Conservation (phyloP, 805 yeast genomes). For the Komagataella pseudopastoris region DNA sequence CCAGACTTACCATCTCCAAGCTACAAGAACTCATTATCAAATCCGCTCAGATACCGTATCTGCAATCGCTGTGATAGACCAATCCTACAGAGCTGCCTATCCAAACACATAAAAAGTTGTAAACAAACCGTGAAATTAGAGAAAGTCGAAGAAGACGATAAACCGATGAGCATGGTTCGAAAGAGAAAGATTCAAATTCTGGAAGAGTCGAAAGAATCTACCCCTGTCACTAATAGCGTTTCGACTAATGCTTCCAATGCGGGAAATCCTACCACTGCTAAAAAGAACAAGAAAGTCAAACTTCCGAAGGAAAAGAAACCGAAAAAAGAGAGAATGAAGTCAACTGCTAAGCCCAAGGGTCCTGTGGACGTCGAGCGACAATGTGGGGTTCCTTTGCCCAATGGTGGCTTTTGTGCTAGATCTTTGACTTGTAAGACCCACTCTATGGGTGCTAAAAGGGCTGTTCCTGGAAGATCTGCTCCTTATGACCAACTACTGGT, state of each 20-base stretch:
- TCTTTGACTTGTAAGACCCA: conserved; percentile 95
- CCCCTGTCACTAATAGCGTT: conserved; percentile 5
- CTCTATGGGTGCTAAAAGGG: conserved; percentile 96
- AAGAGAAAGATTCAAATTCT: conserved; percentile 5
- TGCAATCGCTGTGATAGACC: conserved; percentile 36
- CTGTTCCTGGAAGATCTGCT: conserved; percentile 86
- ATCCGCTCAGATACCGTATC: conserved; percentile 26
- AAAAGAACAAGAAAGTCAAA: conserved; percentile 7
- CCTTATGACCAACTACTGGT: conserved; percentile 82
- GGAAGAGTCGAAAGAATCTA: conserved; percentile 5
- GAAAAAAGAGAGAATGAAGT: conserved; percentile 14
- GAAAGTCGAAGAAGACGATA: conserved; percentile 7
- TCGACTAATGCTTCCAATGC: conserved; percentile 9
- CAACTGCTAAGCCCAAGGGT: conserved; percentile 50
- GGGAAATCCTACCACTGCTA: conserved; percentile 2
- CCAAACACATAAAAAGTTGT: conserved; percentile 26
- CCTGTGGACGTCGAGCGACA: conserved; percentile 88
- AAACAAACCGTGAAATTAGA: conserved; percentile 17
- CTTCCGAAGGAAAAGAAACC: conserved; percentile 14
- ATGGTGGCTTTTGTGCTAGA: conserved; percentile 93
- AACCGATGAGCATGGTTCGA: background rate
- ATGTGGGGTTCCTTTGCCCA: conserved; percentile 90
- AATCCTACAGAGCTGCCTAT: conserved; percentile 21
- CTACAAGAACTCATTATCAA: conserved; percentile 20
- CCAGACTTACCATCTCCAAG: conserved; percentile 2